These are phyloP conservation scores for Seiridium unicorne DNA, from an alignment of 2,329 filamentous ascomycete genomes.

Conservation along the genomic window DNA sequence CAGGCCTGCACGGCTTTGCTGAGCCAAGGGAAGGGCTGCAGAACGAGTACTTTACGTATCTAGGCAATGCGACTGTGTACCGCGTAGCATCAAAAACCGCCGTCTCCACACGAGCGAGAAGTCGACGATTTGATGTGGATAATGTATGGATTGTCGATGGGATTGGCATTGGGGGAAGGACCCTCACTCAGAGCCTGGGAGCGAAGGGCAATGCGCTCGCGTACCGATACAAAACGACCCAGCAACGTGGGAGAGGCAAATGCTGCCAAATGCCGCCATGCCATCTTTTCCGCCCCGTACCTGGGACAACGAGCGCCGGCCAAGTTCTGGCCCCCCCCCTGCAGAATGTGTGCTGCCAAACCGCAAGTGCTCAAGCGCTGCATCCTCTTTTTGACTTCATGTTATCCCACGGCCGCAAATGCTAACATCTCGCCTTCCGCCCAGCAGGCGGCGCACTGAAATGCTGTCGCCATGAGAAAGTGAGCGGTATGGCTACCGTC, in stretches of 20 bases:
- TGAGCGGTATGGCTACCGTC: too few relatives aligned
- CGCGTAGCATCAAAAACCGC: constrained; percentile 7
- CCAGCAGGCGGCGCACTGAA: too few relatives aligned
- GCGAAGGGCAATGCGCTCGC: not conserved
- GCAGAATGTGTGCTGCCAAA: not conserved
- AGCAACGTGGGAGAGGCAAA: constrained; percentile 4
- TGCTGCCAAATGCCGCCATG: not conserved
- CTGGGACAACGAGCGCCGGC: not conserved
- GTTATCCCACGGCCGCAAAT: constrained; percentile 4
- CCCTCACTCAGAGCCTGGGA: not conserved
- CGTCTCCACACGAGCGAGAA: constrained; percentile 2
- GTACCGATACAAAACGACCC: constrained; percentile 6
- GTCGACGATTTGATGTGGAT: constrained; percentile 7
- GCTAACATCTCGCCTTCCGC: not conserved
- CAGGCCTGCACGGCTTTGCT: constrained; percentile 4
- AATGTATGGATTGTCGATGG: not conserved
- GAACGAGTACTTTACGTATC: constrained; percentile 3
- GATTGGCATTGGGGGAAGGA: constrained; percentile 3
- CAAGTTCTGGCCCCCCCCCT: not conserved
- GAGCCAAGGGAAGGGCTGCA: constrained; percentile 3
- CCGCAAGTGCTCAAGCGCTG: constrained; percentile 1
- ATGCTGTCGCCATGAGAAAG: too few relatives aligned
- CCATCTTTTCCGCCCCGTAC: not conserved
- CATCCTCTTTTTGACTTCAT: constrained; percentile 9
- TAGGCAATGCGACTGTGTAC: constrained; percentile 9